These are phyloP conservation scores for Pelargonium myrrhifolium DNA, from an alignment of 441 rosid genomes.

Conservation along the genomic window DNA sequence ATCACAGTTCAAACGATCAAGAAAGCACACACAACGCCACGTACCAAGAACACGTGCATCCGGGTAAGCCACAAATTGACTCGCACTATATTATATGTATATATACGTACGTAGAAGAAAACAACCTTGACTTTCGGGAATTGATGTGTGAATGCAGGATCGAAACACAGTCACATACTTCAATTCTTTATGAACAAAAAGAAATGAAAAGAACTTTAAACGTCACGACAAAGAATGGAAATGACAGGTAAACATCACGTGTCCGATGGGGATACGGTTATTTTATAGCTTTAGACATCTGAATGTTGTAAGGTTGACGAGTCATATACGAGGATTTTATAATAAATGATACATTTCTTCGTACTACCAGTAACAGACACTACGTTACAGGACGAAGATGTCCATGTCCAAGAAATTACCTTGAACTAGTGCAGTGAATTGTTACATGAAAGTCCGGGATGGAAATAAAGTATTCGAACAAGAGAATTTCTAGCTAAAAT, in stretches of 20 bases:
- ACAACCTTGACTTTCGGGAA: slow-evolving; percentile 14
- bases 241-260: slow-evolving; percentile 14
- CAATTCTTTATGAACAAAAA: background rate
- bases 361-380: background rate
- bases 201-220: background rate
- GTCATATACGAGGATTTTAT: slow-evolving; percentile 3
- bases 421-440: slow-evolving; percentile 9
- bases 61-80: slow-evolving; percentile 22
- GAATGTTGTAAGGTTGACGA: slow-evolving; percentile 1
- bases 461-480: background rate
- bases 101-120: background rate
- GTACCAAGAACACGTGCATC: slow-evolving; percentile 23
- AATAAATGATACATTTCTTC: background rate
- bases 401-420: slow-evolving; percentile 19
- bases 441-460: background rate
- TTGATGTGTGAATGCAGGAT: slow-evolving; percentile 8
- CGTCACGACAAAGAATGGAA: background rate
- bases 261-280: slow-evolving; percentile 2
- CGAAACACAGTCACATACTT: background rate
- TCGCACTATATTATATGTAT: background rate
- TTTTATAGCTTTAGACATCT: background rate
- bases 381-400: slow-evolving; percentile 7
- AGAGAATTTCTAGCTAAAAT: background rate
- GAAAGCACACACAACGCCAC: slow-evolving; percentile 9
- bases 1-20: background rate